Conservation (phyloP, 176 grass and related monocot genomes). For the Phyllostachys edulis region DNA sequence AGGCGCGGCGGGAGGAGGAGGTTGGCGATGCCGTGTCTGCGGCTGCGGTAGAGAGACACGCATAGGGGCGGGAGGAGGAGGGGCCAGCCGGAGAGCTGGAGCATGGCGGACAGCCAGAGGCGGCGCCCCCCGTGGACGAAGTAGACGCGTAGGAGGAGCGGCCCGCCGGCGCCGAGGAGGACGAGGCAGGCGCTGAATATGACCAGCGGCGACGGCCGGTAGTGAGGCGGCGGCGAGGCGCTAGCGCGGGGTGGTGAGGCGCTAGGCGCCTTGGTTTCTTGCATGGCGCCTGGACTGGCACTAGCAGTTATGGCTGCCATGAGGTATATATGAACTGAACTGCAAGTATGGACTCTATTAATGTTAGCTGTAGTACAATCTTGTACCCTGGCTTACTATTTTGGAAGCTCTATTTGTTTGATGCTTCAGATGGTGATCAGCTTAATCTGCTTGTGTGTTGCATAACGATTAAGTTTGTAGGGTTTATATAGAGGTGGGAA, state of each 20-base stretch:
- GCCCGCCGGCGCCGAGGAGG: constrained; percentile 48
- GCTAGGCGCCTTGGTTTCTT: constrained; percentile 12
- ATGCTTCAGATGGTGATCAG: neutral
- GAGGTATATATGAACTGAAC: neutral
- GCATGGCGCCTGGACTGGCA: constrained; percentile 11
- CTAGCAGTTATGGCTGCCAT: constrained; percentile 19
- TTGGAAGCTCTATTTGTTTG: neutral
- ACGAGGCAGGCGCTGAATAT: constrained; percentile 51
- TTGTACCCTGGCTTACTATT: neutral
- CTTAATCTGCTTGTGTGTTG: constrained; percentile 5
- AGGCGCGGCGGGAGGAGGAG: constrained; percentile 43
- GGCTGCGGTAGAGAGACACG: constrained; percentile 26
- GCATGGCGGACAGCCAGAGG: constrained; percentile 53
- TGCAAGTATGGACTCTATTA: neutral
- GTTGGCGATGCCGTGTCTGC: neutral
- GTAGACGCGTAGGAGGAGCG: constrained; percentile 73
- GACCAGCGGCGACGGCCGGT: constrained; percentile 37
- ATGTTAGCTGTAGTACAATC: neutral
- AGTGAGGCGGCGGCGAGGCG: constrained; percentile 7
- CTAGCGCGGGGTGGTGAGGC: constrained; percentile 7
- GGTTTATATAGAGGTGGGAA: constrained; percentile 25
- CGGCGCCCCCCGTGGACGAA: constrained; percentile 57
- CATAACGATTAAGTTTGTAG: neutral
- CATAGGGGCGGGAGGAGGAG: constrained; percentile 52
- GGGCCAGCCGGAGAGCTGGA: constrained; percentile 66